Evolutionary conservation across 2,329 filamentous ascomycete genomes (phyloP).

Genomic region (Cladosporium phlei): DNA sequence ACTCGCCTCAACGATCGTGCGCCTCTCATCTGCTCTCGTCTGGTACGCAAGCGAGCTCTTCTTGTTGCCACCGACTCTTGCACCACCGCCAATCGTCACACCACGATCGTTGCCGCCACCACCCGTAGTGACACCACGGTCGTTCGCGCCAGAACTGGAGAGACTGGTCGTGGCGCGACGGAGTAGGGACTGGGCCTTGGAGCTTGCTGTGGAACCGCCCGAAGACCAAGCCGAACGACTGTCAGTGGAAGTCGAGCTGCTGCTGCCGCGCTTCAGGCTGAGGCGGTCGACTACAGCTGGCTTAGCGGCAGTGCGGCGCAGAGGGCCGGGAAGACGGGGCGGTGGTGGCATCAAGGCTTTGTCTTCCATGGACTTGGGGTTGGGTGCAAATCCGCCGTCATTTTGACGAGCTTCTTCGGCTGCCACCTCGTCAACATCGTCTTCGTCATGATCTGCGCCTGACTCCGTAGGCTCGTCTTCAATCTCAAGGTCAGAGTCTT

Average conservation of each 20-base stretch:
- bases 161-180: slow-evolving; percentile 63
- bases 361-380: slow-evolving; percentile 19
- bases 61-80: slow-evolving; percentile 50
- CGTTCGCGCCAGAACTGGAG: slow-evolving; percentile 5
- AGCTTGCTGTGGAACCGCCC: slow-evolving; percentile 39
- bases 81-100: slow-evolving; percentile 37
- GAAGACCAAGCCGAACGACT: slow-evolving; percentile 34
- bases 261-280: slow-evolving; percentile 50
- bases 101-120: slow-evolving; percentile 28
- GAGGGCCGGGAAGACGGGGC: slow-evolving; percentile 37
- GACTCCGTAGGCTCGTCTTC: slow-evolving; percentile 15
- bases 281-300: slow-evolving; percentile 66
- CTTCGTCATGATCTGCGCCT: slow-evolving; percentile 44
- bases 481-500: slow-evolving; percentile 36
- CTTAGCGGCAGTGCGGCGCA: slow-evolving; percentile 33
- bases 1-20: slow-evolving; percentile 46
- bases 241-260: slow-evolving; percentile 16
- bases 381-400: slow-evolving; percentile 30
- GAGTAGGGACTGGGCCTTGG: slow-evolving; percentile 67
- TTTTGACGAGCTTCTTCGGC: slow-evolving; percentile 25
- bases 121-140: slow-evolving; percentile 18
- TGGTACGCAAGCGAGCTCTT: slow-evolving; percentile 58
- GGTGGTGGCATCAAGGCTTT: slow-evolving; percentile 26
- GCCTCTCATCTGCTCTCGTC: slow-evolving; percentile 54
- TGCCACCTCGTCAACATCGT: slow-evolving; percentile 46